These are phyloP conservation scores for Boletus tomentosulus DNA, from an alignment of 768 basidiomycete genomes.

Conservation along the genomic window DNA sequence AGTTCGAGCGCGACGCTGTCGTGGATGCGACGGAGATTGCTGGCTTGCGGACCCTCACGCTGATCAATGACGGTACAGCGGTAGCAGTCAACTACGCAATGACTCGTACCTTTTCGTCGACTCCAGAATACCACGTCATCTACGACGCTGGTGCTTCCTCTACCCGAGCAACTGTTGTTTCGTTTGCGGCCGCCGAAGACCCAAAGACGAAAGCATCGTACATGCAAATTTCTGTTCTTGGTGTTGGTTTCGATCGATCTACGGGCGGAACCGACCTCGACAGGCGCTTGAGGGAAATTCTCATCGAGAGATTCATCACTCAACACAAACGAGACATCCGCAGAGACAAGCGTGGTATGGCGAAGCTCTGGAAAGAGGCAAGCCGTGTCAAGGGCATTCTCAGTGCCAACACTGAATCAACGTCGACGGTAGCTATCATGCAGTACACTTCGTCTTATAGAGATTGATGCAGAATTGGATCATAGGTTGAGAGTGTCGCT, in stretches of 20 bases:
- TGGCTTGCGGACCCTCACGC: slow-evolving; percentile 75
- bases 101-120: slow-evolving; percentile 77
- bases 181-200: slow-evolving; percentile 51
- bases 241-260: slow-evolving; percentile 74
- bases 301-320: slow-evolving; percentile 69
- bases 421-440: slow-evolving; percentile 53
- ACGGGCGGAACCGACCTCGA: slow-evolving; percentile 85
- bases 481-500: slow-evolving; percentile 79
- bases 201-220: slow-evolving; percentile 46
- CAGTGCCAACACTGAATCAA: slow-evolving; percentile 86
- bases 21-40: slow-evolving; percentile 90
- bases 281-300: slow-evolving; percentile 72
- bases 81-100: slow-evolving; percentile 99
- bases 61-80: slow-evolving; percentile 91
- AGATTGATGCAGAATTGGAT: neutral
- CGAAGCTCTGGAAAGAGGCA: slow-evolving; percentile 93
- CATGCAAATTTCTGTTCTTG: slow-evolving; percentile 74
- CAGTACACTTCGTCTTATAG: neutral
- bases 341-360: slow-evolving; percentile 78
- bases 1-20: slow-evolving; percentile 88
- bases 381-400: slow-evolving; percentile 86
- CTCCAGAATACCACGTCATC: slow-evolving; percentile 81
- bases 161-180: slow-evolving; percentile 72
- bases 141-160: slow-evolving; percentile 92
- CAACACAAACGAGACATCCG: slow-evolving; percentile 68